These are phyloP conservation scores for Castanospermum australe DNA, from an alignment of 306 rosid genomes.

Conservation along the genomic window DNA sequence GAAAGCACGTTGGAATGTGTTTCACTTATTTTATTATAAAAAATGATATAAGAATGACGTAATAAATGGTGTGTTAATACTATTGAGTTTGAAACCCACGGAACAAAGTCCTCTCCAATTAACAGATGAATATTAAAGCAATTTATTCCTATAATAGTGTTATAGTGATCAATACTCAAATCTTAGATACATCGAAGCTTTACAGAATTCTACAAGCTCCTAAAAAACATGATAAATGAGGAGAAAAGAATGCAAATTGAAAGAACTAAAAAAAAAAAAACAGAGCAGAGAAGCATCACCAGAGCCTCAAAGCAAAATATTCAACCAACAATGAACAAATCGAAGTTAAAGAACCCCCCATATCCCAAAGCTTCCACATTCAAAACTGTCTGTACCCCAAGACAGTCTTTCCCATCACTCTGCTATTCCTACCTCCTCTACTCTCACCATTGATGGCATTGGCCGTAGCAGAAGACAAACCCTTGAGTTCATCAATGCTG, in stretches of 20 bases:
- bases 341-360: not conserved
- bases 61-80: no score
- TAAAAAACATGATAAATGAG: no score
- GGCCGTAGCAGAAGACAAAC: conserved; percentile 56
- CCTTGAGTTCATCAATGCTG: conserved; percentile 64
- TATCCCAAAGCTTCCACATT: not conserved
- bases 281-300: not conserved
- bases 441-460: conserved; percentile 67
- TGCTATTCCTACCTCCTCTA: conserved; percentile 48
- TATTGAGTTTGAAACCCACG: not conserved
- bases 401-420: conserved; percentile 40
- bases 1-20: no score
- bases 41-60: no score
- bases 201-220: conserved; percentile 7
- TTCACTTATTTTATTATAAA: no score
- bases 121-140: not conserved
- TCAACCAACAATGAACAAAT: conserved; percentile 3
- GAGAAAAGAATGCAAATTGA: not conserved
- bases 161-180: not conserved
- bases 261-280: not conserved
- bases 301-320: not conserved
- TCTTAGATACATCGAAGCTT: not conserved
- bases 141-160: not conserved
- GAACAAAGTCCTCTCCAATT: not conserved
- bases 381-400: conserved; percentile 57